Base-by-base conservation (phyloP, 2,329 filamentous ascomycete genomes). In the Hypomyces rosellus region DNA sequence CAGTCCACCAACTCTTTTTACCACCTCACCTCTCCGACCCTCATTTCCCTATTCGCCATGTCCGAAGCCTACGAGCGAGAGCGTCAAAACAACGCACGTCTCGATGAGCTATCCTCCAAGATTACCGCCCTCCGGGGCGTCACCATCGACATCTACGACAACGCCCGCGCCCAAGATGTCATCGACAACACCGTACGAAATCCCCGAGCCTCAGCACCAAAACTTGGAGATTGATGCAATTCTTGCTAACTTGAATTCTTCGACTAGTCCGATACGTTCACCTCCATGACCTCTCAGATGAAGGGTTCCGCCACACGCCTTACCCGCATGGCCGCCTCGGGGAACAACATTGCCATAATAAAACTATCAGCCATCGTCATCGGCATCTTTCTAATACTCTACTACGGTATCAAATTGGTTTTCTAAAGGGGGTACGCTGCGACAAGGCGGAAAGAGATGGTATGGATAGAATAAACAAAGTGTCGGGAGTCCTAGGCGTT, bases 71-170 rank as follows among this genome's bases (percentile, higher is more conserved):
- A 87, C 73, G 85, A 89, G 73, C 85, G 85, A 67, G 85, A 89
- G 73, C 79, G 81, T 66, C 93, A 99, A 72, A 99, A 99, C 75
- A 95, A 97, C 72, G 84, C 88, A 59, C 90, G 92, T 61, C 87
- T 99, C 50, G 85, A 92, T 63, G 90, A 95, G 67, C 86, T 99
- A 36, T 87, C 88, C 14, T 80, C 83, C 58, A 99, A 99, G 74
- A 91, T 97, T 49, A 88, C 88, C 15, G 89, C 90, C 47, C 81
- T 99, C 56, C 89, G 92, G 64, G 88, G 88, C 69, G 89, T 99
- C 46, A 99, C 93, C 39, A 83, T 97, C 57, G 90, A 99, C 74
- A 99, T 99, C 64, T 96, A 97, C 78, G 91, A 97, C 72, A 90
- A 93, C 67, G 93, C 93, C 45, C 83, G 89, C 52, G 82, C 88